Conservation (phyloP, 163 green algal species). For the Botryococcus braunii region DNA sequence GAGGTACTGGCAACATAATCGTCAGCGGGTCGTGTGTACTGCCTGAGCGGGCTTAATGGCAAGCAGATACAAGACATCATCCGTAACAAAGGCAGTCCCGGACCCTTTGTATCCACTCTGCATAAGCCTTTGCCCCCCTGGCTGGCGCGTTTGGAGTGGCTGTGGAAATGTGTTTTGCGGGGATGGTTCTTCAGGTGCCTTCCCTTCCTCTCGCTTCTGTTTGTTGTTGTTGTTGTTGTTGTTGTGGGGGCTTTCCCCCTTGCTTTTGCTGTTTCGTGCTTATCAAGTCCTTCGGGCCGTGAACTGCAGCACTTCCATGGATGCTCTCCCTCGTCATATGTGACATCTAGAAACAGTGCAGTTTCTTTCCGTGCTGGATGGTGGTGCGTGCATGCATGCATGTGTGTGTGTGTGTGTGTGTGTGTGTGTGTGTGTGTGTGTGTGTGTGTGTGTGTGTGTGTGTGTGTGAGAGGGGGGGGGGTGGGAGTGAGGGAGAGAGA, state of each 20-base stretch:
- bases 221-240: too few relatives aligned
- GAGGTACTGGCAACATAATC: neutral
- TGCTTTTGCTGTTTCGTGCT: too few relatives aligned
- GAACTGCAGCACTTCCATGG: neutral
- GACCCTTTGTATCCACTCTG: constrained; percentile 22
- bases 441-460: too few relatives aligned
- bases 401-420: too few relatives aligned
- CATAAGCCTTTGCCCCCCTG: neutral
- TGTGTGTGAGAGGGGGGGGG: too few relatives aligned
- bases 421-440: too few relatives aligned
- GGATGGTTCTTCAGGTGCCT: constrained; percentile 17
- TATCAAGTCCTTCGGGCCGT: too few relatives aligned
- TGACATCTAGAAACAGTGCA: too few relatives aligned
- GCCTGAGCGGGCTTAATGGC: neutral
- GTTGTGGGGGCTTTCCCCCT: too few relatives aligned
- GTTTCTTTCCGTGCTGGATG: too few relatives aligned
- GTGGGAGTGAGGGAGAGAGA: too few relatives aligned
- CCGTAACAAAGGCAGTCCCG: constrained; percentile 12
- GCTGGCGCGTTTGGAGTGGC: constrained; percentile 28
- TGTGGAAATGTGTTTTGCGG: constrained; percentile 39
- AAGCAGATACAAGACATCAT: constrained; percentile 35
- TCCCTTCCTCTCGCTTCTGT: neutral
- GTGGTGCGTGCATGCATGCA: too few relatives aligned
- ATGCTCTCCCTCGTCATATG: neutral
- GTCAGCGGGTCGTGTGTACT: neutral